Base-by-base conservation (phyloP, 306 rosid species). In the Spatholobus suberectus region DNA sequence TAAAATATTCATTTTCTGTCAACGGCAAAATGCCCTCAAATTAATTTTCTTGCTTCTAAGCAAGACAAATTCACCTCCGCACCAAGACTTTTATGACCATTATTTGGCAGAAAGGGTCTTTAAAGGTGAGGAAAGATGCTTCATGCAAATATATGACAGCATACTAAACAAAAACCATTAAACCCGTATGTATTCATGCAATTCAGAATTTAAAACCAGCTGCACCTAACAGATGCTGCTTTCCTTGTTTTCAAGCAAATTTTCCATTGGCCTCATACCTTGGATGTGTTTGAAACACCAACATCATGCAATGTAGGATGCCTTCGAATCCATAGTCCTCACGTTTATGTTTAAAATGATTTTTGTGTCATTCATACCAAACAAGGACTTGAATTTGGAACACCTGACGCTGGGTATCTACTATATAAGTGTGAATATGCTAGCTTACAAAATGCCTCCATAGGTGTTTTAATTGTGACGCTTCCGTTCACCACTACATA, bases 401-500 rank as follows among this genome's bases (percentile, higher is more conserved):
- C n/a, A 58, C 34, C 24, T 38, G 55, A 58, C 29, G 8, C 15
- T 58, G 52, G 69, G 34, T 73, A 15, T 8, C 69, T 40, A 38
- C 55, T 12, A 40, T n/a, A 10, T 15, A 14, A 58, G 27, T 5
- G 23, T 14, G 55, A 8, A 20, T 15, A 44, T 58, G 43, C 61
- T 44, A 14, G n/a, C n/a, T n/a, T 43, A 17, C 61, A 17, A 32
- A 76, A 76, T 9, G 38, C 38, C 77, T 76, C 51, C 12, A 7
- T 3, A 46, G 44, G 47, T 54, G 38, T 40, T 11, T 41, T 15
- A n/a, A 8, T 34, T 38, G 43, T 38, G 51, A 40, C 27, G 75
- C 62, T 54, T 75, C 81, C 3, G 35, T 24, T 43, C 77, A 67
- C 52, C 73, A 66, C n/a, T n/a, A n/a, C n/a, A n/a, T n/a, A n/a